These are phyloP conservation scores for Apiotrichum brassicae DNA, from an alignment of 1,284 basidiomycete species.

Conservation along the genomic window DNA sequence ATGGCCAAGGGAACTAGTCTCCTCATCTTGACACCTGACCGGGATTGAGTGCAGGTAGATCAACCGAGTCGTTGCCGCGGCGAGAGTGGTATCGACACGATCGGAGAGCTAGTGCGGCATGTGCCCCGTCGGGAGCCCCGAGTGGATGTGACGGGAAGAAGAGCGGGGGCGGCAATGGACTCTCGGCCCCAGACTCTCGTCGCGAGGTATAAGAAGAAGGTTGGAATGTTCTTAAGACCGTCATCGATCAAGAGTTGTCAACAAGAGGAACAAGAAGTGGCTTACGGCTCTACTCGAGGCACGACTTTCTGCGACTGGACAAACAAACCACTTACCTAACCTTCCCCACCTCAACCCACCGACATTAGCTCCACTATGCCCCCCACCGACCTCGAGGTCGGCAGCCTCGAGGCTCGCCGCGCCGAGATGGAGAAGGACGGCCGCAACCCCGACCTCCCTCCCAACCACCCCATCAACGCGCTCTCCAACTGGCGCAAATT, in stretches of 20 bases:
- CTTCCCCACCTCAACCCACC: no score
- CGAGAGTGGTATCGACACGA: background rate
- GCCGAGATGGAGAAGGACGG: background rate
- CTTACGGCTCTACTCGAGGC: background rate
- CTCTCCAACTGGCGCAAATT: slow-evolving; percentile 33
- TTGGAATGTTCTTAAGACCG: no score
- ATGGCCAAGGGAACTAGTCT: no score
- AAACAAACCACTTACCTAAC: background rate
- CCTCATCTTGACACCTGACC: no score
- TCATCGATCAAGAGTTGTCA: background rate
- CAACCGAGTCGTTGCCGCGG: no score
- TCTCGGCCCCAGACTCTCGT: background rate
- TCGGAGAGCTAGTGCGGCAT: background rate
- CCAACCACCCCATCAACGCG: slow-evolving; percentile 31
- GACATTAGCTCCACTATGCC: background rate
- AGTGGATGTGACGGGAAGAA: no score
- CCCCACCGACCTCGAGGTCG: background rate
- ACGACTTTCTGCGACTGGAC: background rate
- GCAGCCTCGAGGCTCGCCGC: background rate
- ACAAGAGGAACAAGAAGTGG: background rate
- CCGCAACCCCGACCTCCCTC: slow-evolving; percentile 9
- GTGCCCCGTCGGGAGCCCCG: background rate
- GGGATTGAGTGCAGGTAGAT: no score
- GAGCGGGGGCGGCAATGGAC: background rate
- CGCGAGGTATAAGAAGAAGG: no score